A percentile compares a stretch with the other conserved stretches of the same genome.
phyloP scores from a whole-genome alignment of 139 green algal species.

The Pedinophyceae sp. region DNA sequence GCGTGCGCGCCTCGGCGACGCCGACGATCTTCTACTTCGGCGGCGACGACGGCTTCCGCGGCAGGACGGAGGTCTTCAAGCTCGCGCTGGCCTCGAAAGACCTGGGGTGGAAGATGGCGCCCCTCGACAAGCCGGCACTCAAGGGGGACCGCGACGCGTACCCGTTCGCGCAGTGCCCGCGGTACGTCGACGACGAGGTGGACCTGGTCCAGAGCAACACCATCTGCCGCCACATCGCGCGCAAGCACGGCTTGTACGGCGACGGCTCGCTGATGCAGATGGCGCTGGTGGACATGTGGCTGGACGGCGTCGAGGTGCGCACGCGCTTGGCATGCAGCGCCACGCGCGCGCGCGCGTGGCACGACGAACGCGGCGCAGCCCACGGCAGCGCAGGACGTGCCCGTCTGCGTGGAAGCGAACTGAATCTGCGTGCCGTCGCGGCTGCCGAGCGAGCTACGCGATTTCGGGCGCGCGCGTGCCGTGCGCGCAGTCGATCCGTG shows the following conservation, averaged over 20 bases:
- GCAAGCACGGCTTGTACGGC: not conserved
- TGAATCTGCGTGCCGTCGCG: no score
- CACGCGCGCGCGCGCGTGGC: no score
- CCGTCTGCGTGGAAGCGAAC: no score
- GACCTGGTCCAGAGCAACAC: not conserved
- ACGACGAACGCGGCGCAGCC: no score
- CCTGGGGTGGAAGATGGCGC: not conserved
- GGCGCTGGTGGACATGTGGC: not conserved
- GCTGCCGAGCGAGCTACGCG: no score
- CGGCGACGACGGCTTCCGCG: not conserved
- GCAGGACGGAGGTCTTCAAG: not conserved
- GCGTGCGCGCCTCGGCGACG: no score
- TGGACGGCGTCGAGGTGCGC: not conserved
- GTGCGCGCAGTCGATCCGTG: not conserved
- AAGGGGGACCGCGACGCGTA: not conserved
- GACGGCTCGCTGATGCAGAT: not conserved
- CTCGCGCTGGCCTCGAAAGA: not conserved
- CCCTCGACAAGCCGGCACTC: no score
- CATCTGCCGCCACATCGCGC: not conserved
- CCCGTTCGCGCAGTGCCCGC: not conserved
- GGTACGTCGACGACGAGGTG: not conserved
- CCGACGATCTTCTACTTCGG: not conserved
- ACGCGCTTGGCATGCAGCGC: no score
- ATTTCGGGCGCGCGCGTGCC: no score
- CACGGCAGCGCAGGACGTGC: no score